A percentile compares a stretch with the other conserved stretches of the same genome.
These are phyloP conservation scores for Salvia miltiorrhiza DNA, from an alignment of 257 asterid species.

Conservation along the genomic window DNA sequence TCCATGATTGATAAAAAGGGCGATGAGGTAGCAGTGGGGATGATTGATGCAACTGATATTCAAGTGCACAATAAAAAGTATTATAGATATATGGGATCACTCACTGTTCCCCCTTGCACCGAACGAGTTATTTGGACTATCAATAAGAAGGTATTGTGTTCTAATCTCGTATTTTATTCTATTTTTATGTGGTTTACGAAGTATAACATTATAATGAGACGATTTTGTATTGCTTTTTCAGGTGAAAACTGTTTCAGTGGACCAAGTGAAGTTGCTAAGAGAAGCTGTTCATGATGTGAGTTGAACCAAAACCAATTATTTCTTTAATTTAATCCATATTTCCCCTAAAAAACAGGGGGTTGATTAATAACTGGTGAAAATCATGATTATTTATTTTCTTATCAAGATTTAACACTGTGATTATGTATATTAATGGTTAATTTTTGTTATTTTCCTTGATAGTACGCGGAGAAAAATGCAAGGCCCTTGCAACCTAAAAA, in stretches of 20 bases:
- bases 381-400: background rate
- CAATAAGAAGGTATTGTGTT: constrained; percentile 36
- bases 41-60: constrained; percentile 43
- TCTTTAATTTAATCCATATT: too few relatives aligned
- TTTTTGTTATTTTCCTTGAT: constrained; percentile 14
- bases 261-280: constrained; percentile 54
- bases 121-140: constrained; percentile 74
- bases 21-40: constrained; percentile 23
- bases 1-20: constrained; percentile 27
- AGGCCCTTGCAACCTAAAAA: constrained; percentile 50
- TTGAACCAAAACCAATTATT: background rate
- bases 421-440: background rate
- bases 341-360: too few relatives aligned
- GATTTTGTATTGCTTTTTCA: constrained; percentile 9
- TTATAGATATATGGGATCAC: constrained; percentile 64
- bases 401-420: background rate
- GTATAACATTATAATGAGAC: background rate
- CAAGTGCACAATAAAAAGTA: constrained; percentile 17
- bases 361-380: too few relatives aligned
- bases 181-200: background rate
- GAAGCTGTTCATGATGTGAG: constrained; percentile 73
- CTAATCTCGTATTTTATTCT: background rate
- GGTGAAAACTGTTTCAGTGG: constrained; percentile 57
- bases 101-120: constrained; percentile 66
- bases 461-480: constrained; percentile 58